Conservation (phyloP, 1,284 basidiomycete genomes). For the Fomes fomentarius region DNA sequence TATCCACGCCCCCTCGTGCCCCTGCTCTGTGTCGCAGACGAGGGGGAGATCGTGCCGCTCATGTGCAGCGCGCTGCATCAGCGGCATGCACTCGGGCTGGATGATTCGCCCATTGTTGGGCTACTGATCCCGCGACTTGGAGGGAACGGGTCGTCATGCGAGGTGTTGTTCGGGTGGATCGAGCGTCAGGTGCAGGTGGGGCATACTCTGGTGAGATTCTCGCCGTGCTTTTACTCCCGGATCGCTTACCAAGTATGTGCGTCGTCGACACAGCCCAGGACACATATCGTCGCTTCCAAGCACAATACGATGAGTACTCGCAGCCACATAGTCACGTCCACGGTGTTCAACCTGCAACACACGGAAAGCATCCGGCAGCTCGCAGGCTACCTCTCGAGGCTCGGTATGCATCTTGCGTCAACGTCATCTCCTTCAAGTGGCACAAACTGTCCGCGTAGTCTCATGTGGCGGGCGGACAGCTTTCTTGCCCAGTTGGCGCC, state of each 20-base stretch:
- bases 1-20: background rate
- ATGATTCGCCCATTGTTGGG: constrained; percentile 1
- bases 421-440: background rate
- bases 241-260: no score
- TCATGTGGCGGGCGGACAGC: constrained; percentile 8
- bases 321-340: background rate
- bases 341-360: constrained; percentile 1
- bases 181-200: background rate
- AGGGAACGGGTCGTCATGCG: background rate
- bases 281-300: constrained; percentile 4
- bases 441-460: background rate
- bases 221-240: no score
- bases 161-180: constrained; percentile 8
- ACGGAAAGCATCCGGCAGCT: background rate
- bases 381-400: background rate
- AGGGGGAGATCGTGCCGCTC: constrained; percentile 4
- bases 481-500: background rate
- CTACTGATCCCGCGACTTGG: constrained; percentile 1
- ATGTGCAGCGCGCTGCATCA: constrained; percentile 11
- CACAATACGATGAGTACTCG: background rate
- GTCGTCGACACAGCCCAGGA: background rate
- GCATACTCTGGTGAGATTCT: background rate
- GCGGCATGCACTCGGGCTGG: constrained; percentile 3
- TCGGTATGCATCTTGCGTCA: background rate
- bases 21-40: constrained; percentile 7